Percentiles rank a stretch among this genome's conserved stretches.
phyloP scores from a whole-genome alignment of 345 rosid species.

The Lepidium sativum region DNA sequence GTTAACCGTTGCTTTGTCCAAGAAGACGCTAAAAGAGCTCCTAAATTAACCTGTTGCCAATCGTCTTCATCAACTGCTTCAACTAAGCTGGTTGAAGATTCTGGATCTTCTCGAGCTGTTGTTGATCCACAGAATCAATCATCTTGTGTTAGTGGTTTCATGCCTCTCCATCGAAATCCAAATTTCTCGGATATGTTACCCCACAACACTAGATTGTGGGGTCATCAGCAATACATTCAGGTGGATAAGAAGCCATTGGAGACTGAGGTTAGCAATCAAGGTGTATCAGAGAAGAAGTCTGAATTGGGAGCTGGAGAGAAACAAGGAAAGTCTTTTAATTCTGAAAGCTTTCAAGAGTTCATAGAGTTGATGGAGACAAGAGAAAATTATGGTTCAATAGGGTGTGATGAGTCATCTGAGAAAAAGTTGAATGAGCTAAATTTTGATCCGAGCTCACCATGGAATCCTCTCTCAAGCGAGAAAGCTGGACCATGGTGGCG shows the following conservation, averaged over 20 bases:
- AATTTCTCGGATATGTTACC: conserved; percentile 40
- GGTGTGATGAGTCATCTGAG: conserved; percentile 24
- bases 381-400: conserved; percentile 34
- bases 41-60: conserved; percentile 82
- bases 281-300: conserved; percentile 17
- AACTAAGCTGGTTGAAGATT: conserved; percentile 49
- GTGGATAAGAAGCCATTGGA: conserved; percentile 34
- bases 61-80: conserved; percentile 47
- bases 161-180: conserved; percentile 47
- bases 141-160: conserved; percentile 40
- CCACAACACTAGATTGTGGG: conserved; percentile 62
- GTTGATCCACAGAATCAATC: conserved; percentile 39
- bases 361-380: conserved; percentile 32
- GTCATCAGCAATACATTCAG: conserved; percentile 37
- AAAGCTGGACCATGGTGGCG: conserved; percentile 89
- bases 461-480: conserved; percentile 40
- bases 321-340: conserved; percentile 12
- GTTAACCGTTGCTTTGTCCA: conserved; percentile 93
- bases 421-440: conserved; percentile 29
- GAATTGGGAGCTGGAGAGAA: conserved; percentile 3
- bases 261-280: conserved; percentile 33
- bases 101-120: conserved; percentile 34
- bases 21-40: conserved; percentile 98
- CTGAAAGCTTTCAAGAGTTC: conserved; percentile 33
- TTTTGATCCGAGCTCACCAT: conserved; percentile 51